A percentile compares a stretch with the other conserved stretches of the same genome.
phyloP scores from a whole-genome alignment of 1,284 basidiomycete species.

The Golubevia sp. region DNA sequence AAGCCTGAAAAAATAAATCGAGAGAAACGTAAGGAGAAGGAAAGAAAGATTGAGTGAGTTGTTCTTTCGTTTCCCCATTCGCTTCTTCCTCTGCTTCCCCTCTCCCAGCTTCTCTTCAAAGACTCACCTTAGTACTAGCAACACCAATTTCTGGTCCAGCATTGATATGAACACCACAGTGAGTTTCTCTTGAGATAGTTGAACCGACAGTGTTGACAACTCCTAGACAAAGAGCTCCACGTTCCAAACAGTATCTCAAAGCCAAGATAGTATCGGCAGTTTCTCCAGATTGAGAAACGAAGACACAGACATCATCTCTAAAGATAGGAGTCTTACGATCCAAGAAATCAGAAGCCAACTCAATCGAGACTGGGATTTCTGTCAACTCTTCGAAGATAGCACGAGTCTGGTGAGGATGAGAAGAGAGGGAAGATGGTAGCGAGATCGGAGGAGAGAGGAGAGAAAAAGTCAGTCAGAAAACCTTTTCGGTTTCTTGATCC shows the following conservation, averaged over 20 bases:
- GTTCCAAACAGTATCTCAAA: slow-evolving; percentile 92
- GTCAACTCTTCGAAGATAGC: slow-evolving; percentile 99
- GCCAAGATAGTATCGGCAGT: slow-evolving; percentile 98
- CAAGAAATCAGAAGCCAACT: slow-evolving; percentile 97
- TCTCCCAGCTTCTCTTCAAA: no score
- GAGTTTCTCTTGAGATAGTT: slow-evolving; percentile 95
- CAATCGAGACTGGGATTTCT: slow-evolving; percentile 96
- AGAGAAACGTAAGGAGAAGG: neutral
- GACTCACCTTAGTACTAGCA: slow-evolving; percentile 89
- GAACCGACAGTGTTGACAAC: slow-evolving; percentile 99
- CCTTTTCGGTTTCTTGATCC: neutral
- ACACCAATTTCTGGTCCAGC: slow-evolving; percentile 99
- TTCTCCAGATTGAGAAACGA: slow-evolving; percentile 97
- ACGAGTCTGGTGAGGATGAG: slow-evolving; percentile 68
- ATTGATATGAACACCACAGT: slow-evolving; percentile 99
- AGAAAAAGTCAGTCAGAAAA: neutral
- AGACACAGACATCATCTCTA: slow-evolving; percentile 96
- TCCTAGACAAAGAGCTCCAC: slow-evolving; percentile 89
- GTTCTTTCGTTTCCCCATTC: no score
- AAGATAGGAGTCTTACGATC: slow-evolving; percentile 99
- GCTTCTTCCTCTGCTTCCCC: no score
- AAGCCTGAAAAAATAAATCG: slow-evolving; percentile 73
- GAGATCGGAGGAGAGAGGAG: neutral
- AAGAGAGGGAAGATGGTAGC: neutral
- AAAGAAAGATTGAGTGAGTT: no score